These are phyloP conservation scores for Daldinia sp. DNA, from an alignment of 2,329 filamentous ascomycete genomes.

Conservation along the genomic window DNA sequence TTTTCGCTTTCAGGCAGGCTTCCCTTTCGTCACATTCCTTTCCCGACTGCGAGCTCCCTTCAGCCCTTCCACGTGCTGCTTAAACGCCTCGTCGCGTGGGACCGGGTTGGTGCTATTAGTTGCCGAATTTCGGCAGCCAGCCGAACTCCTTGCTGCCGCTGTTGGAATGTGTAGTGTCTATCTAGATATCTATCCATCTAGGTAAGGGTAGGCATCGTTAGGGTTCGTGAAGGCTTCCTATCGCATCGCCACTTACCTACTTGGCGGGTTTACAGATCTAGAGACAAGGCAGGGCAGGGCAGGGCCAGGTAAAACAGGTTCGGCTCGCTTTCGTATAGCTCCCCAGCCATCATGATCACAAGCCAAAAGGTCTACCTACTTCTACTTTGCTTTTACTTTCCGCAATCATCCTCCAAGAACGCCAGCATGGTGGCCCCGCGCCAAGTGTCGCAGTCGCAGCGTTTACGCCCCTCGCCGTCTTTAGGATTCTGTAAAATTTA, in stretches of 20 bases:
- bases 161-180: background rate
- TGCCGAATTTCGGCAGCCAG: slow-evolving; percentile 37
- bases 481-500: background rate
- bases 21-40: slow-evolving; percentile 31
- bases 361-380: background rate
- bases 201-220: background rate
- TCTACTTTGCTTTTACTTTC: background rate
- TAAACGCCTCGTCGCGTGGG: slow-evolving; percentile 30
- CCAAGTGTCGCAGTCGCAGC: slow-evolving; percentile 7
- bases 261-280: background rate
- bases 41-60: slow-evolving; percentile 41
- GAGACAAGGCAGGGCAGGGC: background rate
- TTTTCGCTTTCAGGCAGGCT: slow-evolving; percentile 33
- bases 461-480: background rate
- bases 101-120: slow-evolving; percentile 25
- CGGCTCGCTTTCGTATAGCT: background rate
- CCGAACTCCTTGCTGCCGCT: background rate
- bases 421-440: background rate
- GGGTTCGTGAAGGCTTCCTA: slow-evolving; percentile 1
- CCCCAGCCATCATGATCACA: background rate
- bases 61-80: slow-evolving; percentile 13
- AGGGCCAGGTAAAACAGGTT: background rate
- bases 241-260: background rate
- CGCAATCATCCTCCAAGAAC: background rate
- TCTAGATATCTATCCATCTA: background rate